Conservation (phyloP, 306 rosid genomes). For the Casuarina glauca region DNA sequence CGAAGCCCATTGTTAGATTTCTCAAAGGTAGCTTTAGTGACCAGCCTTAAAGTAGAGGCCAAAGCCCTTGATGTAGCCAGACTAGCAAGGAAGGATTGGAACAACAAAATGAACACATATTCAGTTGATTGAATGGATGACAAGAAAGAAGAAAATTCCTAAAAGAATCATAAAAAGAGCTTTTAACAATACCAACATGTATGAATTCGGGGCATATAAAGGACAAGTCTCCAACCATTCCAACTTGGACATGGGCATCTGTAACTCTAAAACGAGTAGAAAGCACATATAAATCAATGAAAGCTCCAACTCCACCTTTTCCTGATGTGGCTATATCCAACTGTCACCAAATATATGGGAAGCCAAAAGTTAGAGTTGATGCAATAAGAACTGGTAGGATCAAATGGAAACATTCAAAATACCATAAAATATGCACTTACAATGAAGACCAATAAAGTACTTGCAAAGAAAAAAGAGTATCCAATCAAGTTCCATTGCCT, state of each 20-base stretch:
- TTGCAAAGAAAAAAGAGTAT: constrained; percentile 50
- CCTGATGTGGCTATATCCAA: constrained; percentile 71
- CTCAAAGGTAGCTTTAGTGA: constrained; percentile 69
- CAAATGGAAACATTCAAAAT: not conserved
- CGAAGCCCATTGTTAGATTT: constrained; percentile 69
- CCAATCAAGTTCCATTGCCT: constrained; percentile 68
- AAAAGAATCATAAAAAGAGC: not conserved
- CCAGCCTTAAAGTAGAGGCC: constrained; percentile 55
- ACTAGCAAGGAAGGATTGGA: constrained; percentile 83
- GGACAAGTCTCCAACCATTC: constrained; percentile 71
- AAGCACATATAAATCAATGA: constrained; percentile 52
- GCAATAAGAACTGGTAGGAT: constrained; percentile 7
- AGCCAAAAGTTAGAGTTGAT: not conserved
- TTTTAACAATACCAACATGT: constrained; percentile 46
- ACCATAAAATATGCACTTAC: constrained; percentile 47
- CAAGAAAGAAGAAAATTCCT: not conserved
- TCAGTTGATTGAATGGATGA: not conserved
- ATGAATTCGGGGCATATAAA: constrained; percentile 72
- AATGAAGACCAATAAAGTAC: constrained; percentile 57
- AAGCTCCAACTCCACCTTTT: constrained; percentile 64
- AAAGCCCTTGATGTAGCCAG: constrained; percentile 79
- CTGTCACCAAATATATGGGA: constrained; percentile 34
- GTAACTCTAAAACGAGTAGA: constrained; percentile 68
- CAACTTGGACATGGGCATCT: constrained; percentile 78
- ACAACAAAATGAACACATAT: not conserved